Evolutionary conservation across 495 filamentous ascomycete genomes (phyloP), one percentile per base, ranked within the genome.

Genomic region (Margaritispora aquatica): DNA sequence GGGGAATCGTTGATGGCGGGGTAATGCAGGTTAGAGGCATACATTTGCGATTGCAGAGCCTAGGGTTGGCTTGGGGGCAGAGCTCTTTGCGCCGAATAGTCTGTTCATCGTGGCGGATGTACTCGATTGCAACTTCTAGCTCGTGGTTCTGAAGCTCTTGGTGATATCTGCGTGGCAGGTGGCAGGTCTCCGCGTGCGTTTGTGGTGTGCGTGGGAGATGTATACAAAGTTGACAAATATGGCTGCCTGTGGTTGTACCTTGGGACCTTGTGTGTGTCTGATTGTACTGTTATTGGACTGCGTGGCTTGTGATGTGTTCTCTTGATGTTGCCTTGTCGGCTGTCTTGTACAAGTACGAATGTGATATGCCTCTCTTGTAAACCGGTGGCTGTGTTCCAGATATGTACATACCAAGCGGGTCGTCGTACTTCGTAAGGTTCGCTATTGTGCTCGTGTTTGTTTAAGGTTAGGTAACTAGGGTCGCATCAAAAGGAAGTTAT

Each of bases 51-150:
- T 97, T 60, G 95, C 94, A 52, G 80, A 77, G 73, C 84, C 83
- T 38, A 99, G 88, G 50, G 88, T 96, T 2, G 94, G 89, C 76
- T 97, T 97, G 48, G 95, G 95, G 57, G 84, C 85, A 57, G 89
- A 86, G 75, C 81, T 90, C 74, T 90, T 94, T 50, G 87, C 81
- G 61, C 94, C 94, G 70, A 98, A 97, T 66, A 98, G 81, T 65
- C 94, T 90, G 74, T 98, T 98, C 94, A 98, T 98, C 61, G 44
- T 80, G 24, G 29, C 19, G 38, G 38, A 9, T 8, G 17, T 3
- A 3, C 38, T 44, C 10, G 19, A 44, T n/a, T 7, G 38, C 19
- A 9, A 44, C 38, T 17, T 8, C 7, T 10, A 44, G 4, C 17
- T 44, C 38, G 38, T 44, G 7, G 38, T 9, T 9, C 17, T 9